Percentiles rank a stretch among this genome's conserved stretches.
Evolutionary conservation across 2,329 filamentous ascomycete species (phyloP).

Genomic region (Xylaria sp.): DNA sequence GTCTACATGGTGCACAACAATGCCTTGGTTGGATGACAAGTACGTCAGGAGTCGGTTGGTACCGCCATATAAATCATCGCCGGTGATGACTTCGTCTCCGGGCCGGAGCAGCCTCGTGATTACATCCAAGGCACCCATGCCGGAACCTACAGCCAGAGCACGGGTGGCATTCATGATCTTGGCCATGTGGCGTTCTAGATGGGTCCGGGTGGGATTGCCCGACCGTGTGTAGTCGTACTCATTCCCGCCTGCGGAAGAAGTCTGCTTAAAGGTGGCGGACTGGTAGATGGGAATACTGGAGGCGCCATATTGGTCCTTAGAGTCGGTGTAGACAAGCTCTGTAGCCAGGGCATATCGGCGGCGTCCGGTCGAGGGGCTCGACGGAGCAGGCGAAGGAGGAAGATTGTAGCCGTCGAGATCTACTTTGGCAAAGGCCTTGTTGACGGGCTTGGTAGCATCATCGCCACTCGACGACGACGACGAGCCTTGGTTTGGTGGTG

Average conservation of each 20-base stretch:
- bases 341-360: conserved; percentile 91
- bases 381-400: conserved; percentile 91
- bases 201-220: conserved; percentile 94
- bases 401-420: conserved; percentile 87
- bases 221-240: conserved; percentile 99
- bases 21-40: conserved; percentile 87
- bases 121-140: conserved; percentile 97
- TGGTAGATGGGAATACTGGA: conserved; percentile 98
- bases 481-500: conserved; percentile 45
- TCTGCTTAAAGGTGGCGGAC: conserved; percentile 98
- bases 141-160: conserved; percentile 91
- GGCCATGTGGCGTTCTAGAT: conserved; percentile 94
- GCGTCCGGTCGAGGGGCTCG: conserved; percentile 84
- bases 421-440: conserved; percentile 69
- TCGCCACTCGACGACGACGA: conserved; percentile 47
- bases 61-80: conserved; percentile 95
- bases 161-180: conserved; percentile 98
- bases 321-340: conserved; percentile 95
- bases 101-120: conserved; percentile 91
- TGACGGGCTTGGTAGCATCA: conserved; percentile 56
- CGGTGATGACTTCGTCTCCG: conserved; percentile 96
- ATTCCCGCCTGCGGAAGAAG: conserved; percentile 78
- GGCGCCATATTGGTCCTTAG: conserved; percentile 95
- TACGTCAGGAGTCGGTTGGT: conserved; percentile 95
- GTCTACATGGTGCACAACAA: conserved; percentile 95